These are phyloP conservation scores for Exophiala aquamarina DNA, from an alignment of 2,329 filamentous ascomycete species.

Conservation along the genomic window DNA sequence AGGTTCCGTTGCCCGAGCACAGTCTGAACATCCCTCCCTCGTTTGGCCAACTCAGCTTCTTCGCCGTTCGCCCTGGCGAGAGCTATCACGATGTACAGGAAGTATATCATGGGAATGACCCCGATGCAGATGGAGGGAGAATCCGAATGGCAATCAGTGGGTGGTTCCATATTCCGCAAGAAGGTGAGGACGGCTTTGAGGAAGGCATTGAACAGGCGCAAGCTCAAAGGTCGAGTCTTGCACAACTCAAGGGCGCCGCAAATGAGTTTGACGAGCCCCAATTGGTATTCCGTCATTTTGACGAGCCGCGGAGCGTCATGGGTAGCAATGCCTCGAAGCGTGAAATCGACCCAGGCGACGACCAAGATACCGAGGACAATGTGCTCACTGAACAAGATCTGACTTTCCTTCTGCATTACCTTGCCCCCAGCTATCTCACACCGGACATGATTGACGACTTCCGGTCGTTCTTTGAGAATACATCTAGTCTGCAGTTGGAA, in stretches of 20 bases:
- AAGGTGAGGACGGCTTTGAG: slow-evolving; percentile 89
- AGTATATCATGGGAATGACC: slow-evolving; percentile 71
- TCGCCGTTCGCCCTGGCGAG: slow-evolving; percentile 95
- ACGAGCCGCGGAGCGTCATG: slow-evolving; percentile 33
- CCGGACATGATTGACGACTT: slow-evolving; percentile 87
- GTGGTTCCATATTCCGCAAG: slow-evolving; percentile 97
- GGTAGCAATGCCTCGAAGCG: slow-evolving; percentile 33
- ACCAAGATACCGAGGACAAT: slow-evolving; percentile 48
- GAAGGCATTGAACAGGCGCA: slow-evolving; percentile 84
- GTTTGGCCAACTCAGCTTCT: slow-evolving; percentile 98
- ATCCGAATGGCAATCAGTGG: slow-evolving; percentile 97
- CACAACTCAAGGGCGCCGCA: slow-evolving; percentile 79
- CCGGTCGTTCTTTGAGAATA: slow-evolving; percentile 73
- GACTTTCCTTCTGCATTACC: slow-evolving; percentile 86
- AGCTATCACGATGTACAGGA: slow-evolving; percentile 99
- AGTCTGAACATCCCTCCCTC: slow-evolving; percentile 84
- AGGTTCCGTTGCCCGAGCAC: slow-evolving; percentile 76
- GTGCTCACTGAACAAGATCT: slow-evolving; percentile 76
- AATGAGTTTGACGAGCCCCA: slow-evolving; percentile 85
- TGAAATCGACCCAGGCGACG: slow-evolving; percentile 33
- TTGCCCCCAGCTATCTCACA: slow-evolving; percentile 85
- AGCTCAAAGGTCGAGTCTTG: slow-evolving; percentile 84
- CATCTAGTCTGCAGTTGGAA: slow-evolving; percentile 79
- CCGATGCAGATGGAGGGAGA: slow-evolving; percentile 58
- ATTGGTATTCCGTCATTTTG: slow-evolving; percentile 53